Percentiles rank a stretch among this genome's conserved stretches.
These are phyloP conservation scores for Polyporus tsugae DNA, from an alignment of 1,284 basidiomycete species.

Conservation along the genomic window DNA sequence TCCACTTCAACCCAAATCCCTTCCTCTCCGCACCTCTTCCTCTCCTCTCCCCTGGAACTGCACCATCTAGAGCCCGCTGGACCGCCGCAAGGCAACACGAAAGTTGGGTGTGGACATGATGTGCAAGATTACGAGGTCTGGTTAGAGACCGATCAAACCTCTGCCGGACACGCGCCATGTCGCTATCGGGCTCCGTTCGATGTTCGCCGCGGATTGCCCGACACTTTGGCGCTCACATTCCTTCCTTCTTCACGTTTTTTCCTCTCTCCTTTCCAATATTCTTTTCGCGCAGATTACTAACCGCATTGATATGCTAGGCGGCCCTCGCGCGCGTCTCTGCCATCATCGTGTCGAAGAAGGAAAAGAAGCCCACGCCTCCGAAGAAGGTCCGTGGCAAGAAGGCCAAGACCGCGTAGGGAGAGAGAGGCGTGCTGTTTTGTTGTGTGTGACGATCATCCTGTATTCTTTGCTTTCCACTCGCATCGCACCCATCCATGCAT, in stretches of 20 bases:
- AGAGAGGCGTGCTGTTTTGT: slow-evolving; percentile 16
- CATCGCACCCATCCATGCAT: slow-evolving; percentile 29
- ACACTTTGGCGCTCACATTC: slow-evolving; percentile 76
- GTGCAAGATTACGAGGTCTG: slow-evolving; percentile 69
- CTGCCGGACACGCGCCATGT: slow-evolving; percentile 66
- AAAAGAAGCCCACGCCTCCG: slow-evolving; percentile 74
- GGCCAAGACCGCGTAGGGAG: slow-evolving; percentile 32
- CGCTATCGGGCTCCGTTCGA: slow-evolving; percentile 78
- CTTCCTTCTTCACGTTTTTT: slow-evolving; percentile 21
- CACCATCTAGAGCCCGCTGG: slow-evolving; percentile 70
- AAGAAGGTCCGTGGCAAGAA: slow-evolving; percentile 83
- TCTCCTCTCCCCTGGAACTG: slow-evolving; percentile 23
- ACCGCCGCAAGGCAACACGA: slow-evolving; percentile 64
- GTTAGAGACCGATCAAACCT: slow-evolving; percentile 67
- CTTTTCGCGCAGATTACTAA: slow-evolving; percentile 31
- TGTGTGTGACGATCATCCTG: slow-evolving; percentile 29
- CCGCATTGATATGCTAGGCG: slow-evolving; percentile 56
- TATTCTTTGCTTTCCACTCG: slow-evolving; percentile 35
- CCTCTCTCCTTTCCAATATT: slow-evolving; percentile 19
- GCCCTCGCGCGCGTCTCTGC: slow-evolving; percentile 85
- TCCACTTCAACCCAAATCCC: slow-evolving; percentile 2
- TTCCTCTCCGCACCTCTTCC: slow-evolving; percentile 1
- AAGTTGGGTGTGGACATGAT: slow-evolving; percentile 88
- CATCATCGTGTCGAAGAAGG: slow-evolving; percentile 73
- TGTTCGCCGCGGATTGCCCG: slow-evolving; percentile 64